Conservation (phyloP, 306 rosid genomes). For the Acacia acuminata region DNA sequence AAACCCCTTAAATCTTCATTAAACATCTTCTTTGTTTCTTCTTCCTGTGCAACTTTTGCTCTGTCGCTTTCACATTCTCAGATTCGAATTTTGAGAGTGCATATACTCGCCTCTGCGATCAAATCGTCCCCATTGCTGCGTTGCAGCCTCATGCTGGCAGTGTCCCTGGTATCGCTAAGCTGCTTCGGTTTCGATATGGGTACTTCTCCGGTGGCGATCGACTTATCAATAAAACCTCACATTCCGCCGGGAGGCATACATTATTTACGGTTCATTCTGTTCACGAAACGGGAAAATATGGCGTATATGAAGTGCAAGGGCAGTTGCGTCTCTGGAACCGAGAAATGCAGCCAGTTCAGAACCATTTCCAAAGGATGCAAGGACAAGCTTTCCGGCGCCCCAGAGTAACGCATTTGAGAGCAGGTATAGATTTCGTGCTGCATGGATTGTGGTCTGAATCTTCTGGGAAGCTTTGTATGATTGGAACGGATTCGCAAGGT, state of each 20-base stretch:
- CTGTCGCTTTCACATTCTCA: background rate
- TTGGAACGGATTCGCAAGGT: conserved; percentile 50
- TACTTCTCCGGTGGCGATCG: conserved; percentile 69
- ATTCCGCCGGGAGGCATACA: background rate
- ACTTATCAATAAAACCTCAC: conserved; percentile 41
- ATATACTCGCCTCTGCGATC: conserved; percentile 55
- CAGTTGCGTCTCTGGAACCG: conserved; percentile 38
- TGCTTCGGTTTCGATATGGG: conserved; percentile 40
- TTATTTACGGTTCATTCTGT: conserved; percentile 30
- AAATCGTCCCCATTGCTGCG: conserved; percentile 47
- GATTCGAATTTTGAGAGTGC: conserved; percentile 20
- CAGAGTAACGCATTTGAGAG: conserved; percentile 23
- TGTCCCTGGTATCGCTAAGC: conserved; percentile 6
- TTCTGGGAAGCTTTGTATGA: conserved; percentile 78
- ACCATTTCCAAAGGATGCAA: conserved; percentile 37
- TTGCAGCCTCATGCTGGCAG: background rate
- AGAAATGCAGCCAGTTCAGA: background rate
- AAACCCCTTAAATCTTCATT: conserved; percentile 13
- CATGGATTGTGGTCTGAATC: conserved; percentile 65
- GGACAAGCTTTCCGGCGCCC: conserved; percentile 42
- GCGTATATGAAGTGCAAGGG: conserved; percentile 42
- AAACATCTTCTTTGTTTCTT: conserved; percentile 29
- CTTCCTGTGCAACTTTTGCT: conserved; percentile 26
- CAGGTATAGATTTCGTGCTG: conserved; percentile 38
- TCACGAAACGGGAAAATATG: conserved; percentile 36